phyloP scores from a whole-genome alignment of 2,329 filamentous ascomycete genomes.

The Colletotrichum aenigma region DNA sequence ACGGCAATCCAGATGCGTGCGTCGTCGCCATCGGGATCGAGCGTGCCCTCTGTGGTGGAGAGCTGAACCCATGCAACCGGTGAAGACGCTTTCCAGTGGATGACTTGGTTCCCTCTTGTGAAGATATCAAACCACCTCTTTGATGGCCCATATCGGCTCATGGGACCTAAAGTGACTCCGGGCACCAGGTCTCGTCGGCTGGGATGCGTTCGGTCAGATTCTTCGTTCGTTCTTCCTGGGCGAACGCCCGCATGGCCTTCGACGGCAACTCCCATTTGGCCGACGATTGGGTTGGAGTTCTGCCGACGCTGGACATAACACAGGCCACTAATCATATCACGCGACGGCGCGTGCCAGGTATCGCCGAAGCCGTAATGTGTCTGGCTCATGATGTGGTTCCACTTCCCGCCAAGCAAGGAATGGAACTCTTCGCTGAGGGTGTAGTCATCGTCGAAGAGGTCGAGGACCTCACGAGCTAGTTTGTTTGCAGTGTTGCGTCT shows the following conservation, averaged over 20 bases:
- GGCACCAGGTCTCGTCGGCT: conserved; percentile 35
- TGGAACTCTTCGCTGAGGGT: conserved; percentile 56
- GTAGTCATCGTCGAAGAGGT: conserved; percentile 55
- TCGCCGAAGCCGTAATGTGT: conserved; percentile 56
- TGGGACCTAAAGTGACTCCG: conserved; percentile 31
- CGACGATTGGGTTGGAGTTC: conserved; percentile 49
- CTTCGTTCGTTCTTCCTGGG: conserved; percentile 51
- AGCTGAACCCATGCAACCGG: conserved; percentile 37
- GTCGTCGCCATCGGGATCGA: conserved; percentile 34
- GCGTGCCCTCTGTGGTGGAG: conserved; percentile 29
- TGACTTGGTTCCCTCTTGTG: conserved; percentile 33
- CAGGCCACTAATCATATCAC: conserved; percentile 58
- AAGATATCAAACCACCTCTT: conserved; percentile 39
- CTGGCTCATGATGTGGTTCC: conserved; percentile 60
- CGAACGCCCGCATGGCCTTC: conserved; percentile 37
- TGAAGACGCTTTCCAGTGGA: conserved; percentile 31
- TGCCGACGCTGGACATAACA: conserved; percentile 57
- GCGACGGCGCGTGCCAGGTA: conserved; percentile 61
- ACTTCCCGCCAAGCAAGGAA: conserved; percentile 53
- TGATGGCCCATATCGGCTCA: conserved; percentile 34
- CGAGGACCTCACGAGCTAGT: conserved; percentile 48
- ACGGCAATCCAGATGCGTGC: conserved; percentile 32
- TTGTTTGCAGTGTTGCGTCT: conserved; percentile 60
- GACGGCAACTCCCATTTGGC: conserved; percentile 35
- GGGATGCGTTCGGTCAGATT: conserved; percentile 53